Evolutionary conservation across 2,329 filamentous ascomycete genomes (phyloP).

Genomic region (Scolecobasidium constrictum): DNA sequence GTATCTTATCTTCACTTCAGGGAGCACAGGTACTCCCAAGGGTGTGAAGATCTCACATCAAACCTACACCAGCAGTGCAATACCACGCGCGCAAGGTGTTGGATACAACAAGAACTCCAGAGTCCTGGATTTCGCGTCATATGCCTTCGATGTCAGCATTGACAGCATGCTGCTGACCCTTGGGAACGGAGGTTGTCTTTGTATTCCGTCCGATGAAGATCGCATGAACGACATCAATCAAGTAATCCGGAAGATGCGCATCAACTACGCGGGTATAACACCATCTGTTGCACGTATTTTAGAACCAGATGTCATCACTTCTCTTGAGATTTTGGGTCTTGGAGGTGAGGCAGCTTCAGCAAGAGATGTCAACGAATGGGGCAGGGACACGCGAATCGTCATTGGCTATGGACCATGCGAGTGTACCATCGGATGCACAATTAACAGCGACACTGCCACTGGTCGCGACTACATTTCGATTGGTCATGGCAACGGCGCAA

Average conservation of each 20-base stretch:
- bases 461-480: conserved; percentile 12
- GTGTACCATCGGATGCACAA: conserved; percentile 15
- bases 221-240: conserved; percentile 40
- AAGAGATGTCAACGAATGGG: conserved; percentile 29
- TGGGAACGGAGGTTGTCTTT: conserved; percentile 43
- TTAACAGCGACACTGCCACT: conserved; percentile 10
- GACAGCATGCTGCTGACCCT: conserved; percentile 11
- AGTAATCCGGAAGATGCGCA: conserved; percentile 40
- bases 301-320: conserved; percentile 28
- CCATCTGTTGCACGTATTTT: conserved; percentile 41
- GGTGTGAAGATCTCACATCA: conserved; percentile 67
- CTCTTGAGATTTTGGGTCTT: conserved; percentile 26
- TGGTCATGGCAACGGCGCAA: conserved; percentile 10
- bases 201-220: conserved; percentile 44
- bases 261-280: conserved; percentile 46
- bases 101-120: conserved; percentile 36
- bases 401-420: conserved; percentile 37
- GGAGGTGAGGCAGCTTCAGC: conserved; percentile 31
- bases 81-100: conserved; percentile 21
- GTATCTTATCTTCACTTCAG: conserved; percentile 79
- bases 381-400: conserved; percentile 25
- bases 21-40: conserved; percentile 71
- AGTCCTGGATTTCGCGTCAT: conserved; percentile 71
- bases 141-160: conserved; percentile 65
- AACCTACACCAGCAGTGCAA: conserved; percentile 61